Conservation (phyloP, 768 basidiomycete genomes). For the Suillus sp. region DNA sequence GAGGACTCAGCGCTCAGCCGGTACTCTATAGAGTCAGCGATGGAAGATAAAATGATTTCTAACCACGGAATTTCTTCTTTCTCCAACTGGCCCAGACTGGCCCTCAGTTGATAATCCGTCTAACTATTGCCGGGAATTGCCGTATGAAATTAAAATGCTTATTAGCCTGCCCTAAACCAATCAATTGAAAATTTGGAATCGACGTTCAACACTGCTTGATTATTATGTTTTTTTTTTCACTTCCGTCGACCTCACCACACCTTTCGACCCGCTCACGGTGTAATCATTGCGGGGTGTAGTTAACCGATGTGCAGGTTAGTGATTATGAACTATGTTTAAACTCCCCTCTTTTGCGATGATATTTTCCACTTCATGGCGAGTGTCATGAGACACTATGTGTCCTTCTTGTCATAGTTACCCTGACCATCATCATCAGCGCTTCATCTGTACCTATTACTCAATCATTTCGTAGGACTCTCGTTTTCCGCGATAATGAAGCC, state of each 20-base stretch:
- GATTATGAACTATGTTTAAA: background rate
- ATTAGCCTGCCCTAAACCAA: slow-evolving; percentile 3
- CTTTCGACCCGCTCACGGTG: background rate
- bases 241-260: background rate
- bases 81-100: background rate
- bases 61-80: background rate
- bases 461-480: slow-evolving; percentile 7
- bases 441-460: slow-evolving; percentile 11
- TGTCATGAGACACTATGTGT: slow-evolving; percentile 55
- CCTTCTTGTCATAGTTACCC: slow-evolving; percentile 91
- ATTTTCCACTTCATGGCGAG: slow-evolving; percentile 47
- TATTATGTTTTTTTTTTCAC: background rate
- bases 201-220: background rate
- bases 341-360: slow-evolving; percentile 50
- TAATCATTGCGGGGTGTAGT: background rate
- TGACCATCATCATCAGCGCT: slow-evolving; percentile 53
- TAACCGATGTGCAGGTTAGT: background rate
- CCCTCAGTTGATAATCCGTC: no score
- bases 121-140: background rate
- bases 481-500: background rate
- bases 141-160: background rate
- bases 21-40: background rate
- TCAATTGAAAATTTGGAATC: slow-evolving; percentile 3
- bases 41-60: background rate
- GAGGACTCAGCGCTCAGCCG: background rate